Percentiles rank a stretch among this genome's conserved stretches.
Evolutionary conservation across 352 stramenopile genomes (phyloP).

Genomic region (Phytophthora citricola): DNA sequence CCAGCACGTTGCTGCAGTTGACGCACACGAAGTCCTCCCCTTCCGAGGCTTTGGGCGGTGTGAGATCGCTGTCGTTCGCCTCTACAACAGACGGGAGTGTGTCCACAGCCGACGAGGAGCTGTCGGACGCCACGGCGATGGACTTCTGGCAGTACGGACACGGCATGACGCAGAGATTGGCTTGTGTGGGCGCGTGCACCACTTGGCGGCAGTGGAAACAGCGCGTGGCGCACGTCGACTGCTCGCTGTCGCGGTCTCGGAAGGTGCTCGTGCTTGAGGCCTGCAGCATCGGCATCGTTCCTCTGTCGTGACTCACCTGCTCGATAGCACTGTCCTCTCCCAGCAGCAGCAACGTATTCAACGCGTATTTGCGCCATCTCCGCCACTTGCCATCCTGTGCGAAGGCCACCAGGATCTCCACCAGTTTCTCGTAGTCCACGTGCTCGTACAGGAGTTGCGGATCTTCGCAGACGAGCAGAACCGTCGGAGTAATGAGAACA

Average conservation of each 20-base stretch:
- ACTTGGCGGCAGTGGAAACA: conserved; percentile 69
- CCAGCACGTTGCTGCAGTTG: conserved; percentile 63
- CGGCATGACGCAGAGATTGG: conserved; percentile 38
- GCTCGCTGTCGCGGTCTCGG: conserved; percentile 26
- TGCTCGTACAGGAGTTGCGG: conserved; percentile 54
- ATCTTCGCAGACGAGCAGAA: conserved; percentile 49
- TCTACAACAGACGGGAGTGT: conserved; percentile 41
- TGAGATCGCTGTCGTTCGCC: conserved; percentile 12
- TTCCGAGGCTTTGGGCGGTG: conserved; percentile 6
- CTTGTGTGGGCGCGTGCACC: conserved; percentile 44
- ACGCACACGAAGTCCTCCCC: conserved; percentile 52
- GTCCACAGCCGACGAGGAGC: conserved; percentile 34
- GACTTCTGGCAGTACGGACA: conserved; percentile 59
- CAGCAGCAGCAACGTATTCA: conserved; percentile 54
- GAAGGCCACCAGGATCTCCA: conserved; percentile 49
- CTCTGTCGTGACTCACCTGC: conserved; percentile 30
- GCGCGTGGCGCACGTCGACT: conserved; percentile 40
- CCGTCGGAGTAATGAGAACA: conserved; percentile 50
- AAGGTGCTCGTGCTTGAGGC: conserved; percentile 20
- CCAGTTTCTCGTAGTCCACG: conserved; percentile 48
- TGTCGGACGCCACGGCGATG: conserved; percentile 43
- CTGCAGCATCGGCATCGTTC: conserved; percentile 22
- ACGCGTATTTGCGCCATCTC: conserved; percentile 43
- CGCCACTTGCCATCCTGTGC: conserved; percentile 40
- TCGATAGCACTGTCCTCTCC: conserved; percentile 55